phyloP scores from a whole-genome alignment of 148 eudicot species.

The Pharnaceum exiguum region DNA sequence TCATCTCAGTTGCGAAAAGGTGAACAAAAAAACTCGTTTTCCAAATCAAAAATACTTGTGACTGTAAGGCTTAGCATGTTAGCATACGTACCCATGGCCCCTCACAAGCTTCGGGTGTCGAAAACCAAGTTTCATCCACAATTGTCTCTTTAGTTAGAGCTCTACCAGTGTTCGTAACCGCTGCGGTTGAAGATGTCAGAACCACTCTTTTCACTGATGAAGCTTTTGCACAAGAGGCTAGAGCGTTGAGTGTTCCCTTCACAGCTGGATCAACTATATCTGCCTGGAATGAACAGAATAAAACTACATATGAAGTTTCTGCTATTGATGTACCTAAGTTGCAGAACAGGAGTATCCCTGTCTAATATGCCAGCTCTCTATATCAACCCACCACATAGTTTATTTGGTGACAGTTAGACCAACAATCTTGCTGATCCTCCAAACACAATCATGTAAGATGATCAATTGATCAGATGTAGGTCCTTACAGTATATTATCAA shows the following conservation, averaged over 20 bases:
- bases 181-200: slow-evolving; percentile 4
- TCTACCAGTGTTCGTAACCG: background rate
- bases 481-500: no score
- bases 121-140: slow-evolving; percentile 3
- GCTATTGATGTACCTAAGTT: no score
- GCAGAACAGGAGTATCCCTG: background rate
- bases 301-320: background rate
- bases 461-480: no score
- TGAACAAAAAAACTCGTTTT: background rate
- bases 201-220: slow-evolving; percentile 3
- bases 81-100: background rate
- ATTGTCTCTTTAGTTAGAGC: background rate
- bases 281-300: background rate
- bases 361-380: no score
- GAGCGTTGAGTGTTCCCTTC: slow-evolving; percentile 3
- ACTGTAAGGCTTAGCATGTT: background rate
- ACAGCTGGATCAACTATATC: slow-evolving; percentile 2
- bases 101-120: background rate
- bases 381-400: no score
- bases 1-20: no score
- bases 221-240: background rate
- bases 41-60: background rate
- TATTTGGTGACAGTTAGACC: no score
- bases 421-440: no score
- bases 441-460: no score